Evolutionary conservation across 495 filamentous ascomycete species (phyloP), one percentile per base, ranked within the genome.

Genomic region (Parathielavia appendiculata): DNA sequence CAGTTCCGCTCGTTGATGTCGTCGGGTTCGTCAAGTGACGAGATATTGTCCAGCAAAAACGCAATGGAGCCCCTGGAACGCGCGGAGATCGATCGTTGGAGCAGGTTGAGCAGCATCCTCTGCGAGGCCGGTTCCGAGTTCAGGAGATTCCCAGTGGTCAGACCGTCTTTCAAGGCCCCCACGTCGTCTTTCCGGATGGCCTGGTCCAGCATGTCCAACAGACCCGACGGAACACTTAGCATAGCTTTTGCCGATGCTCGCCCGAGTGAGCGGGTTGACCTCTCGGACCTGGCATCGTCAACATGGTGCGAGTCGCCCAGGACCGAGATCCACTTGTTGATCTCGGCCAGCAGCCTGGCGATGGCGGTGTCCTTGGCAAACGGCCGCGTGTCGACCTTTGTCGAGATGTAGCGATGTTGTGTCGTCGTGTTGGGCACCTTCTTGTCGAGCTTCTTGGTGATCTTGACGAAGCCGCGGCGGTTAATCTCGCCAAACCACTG

Each of bases 401-500:
- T 87, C 48, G 86, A 83, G 50, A 97, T 75, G 63, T 96, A 97
- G 39, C 82, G 81, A 61, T 88, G 82, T 72, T 96, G 91, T 0
- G 87, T 85, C 56, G 83, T 79, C 1, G 82, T 79, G 9, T 82
- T 80, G 4, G 83, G 81, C 4, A 95, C 78, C 72, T 92, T 95
- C 75, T 96, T 96, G 75, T 96, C 91, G 20, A 95, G 76, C 71
- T 98, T 98, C 77, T 97, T 98, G 20, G 91, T 92, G 72, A 98
- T 97, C 75, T 98, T 98, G 64, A 95, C 80, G 65, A 98, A 98
- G 0, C 93, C 93, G 57, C 89, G 82, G 38, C 92, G 82, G 67
- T 98, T 98, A 63, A 97, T 91, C 74, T 97, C 93, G 30, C 91
- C 95, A 61, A 96, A 97, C 92, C 92, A 97, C 72, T 95, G 88